Evolutionary conservation across 1,284 basidiomycete species (phyloP).

Genomic region (Malassezia sp.): DNA sequence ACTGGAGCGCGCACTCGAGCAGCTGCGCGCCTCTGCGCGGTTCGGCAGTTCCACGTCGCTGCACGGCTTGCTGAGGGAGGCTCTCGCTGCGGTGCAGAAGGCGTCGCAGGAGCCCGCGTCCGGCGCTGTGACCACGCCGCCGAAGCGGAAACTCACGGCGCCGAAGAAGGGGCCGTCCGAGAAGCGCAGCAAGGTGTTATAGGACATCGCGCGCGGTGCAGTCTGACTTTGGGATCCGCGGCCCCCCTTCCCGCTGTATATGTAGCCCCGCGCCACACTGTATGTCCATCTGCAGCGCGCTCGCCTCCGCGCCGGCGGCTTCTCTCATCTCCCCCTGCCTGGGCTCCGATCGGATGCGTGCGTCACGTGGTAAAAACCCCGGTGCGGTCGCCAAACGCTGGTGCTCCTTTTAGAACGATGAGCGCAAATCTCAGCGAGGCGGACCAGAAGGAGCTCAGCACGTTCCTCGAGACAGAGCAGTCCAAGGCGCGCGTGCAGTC

Average conservation of each 20-base stretch:
- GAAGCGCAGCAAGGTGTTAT: too few species aligned
- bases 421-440: constrained; percentile 11
- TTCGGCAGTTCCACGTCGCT: constrained; percentile 47
- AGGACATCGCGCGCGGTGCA: too few species aligned
- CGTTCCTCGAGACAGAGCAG: constrained; percentile 77
- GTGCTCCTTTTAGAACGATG: constrained; percentile 9
- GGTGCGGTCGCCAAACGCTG: too few species aligned
- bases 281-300: too few species aligned
- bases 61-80: constrained; percentile 52
- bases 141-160: constrained; percentile 16
- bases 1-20: constrained; percentile 17
- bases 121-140: constrained; percentile 18
- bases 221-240: too few species aligned
- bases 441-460: constrained; percentile 56
- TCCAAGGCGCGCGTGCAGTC: constrained; percentile 67
- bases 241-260: too few species aligned
- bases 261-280: too few species aligned
- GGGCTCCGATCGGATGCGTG: too few species aligned
- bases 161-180: background rate
- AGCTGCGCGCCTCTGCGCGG: constrained; percentile 18
- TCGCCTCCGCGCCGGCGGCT: too few species aligned
- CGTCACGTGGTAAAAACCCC: too few species aligned
- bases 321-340: too few species aligned
- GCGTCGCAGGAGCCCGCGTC: constrained; percentile 14
- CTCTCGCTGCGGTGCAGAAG: constrained; percentile 39